Evolutionary conservation across 2,329 filamentous ascomycete species (phyloP).

Genomic region (Hypoxylon sp.): DNA sequence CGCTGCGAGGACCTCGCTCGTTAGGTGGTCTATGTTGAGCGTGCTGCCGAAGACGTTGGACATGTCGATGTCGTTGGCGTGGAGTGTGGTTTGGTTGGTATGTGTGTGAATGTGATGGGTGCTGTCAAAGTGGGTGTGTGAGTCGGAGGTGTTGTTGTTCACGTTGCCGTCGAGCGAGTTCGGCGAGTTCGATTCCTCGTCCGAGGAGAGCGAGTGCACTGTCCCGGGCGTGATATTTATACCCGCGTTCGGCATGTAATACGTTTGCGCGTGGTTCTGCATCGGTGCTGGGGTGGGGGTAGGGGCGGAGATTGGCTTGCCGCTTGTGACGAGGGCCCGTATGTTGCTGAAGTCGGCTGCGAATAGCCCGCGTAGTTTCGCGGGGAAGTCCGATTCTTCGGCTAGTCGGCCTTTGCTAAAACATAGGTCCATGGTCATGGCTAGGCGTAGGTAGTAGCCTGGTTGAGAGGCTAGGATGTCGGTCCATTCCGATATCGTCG

Average conservation of each 20-base stretch:
- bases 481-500: slow-evolving; percentile 59
- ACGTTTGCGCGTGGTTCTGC: slow-evolving; percentile 12
- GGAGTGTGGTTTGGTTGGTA: not conserved
- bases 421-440: slow-evolving; percentile 61
- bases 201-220: slow-evolving; percentile 52
- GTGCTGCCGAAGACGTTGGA: slow-evolving; percentile 41
- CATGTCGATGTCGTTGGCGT: slow-evolving; percentile 44
- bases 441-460: slow-evolving; percentile 59
- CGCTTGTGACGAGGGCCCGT: slow-evolving; percentile 52
- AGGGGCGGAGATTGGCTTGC: slow-evolving; percentile 11
- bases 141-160: not conserved
- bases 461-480: slow-evolving; percentile 60
- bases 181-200: slow-evolving; percentile 51
- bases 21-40: slow-evolving; percentile 54
- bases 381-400: slow-evolving; percentile 60
- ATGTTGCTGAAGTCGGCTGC: slow-evolving; percentile 58
- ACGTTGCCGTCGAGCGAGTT: slow-evolving; percentile 37
- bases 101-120: not conserved
- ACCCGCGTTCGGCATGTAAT: slow-evolving; percentile 31
- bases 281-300: slow-evolving; percentile 8
- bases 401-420: slow-evolving; percentile 60
- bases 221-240: slow-evolving; percentile 47
- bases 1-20: slow-evolving; percentile 54
- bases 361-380: slow-evolving; percentile 58
- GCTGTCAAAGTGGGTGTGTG: slow-evolving; percentile 1